phyloP scores from a whole-genome alignment of 495 filamentous ascomycete species.

The Penicillium bialowiezense region DNA sequence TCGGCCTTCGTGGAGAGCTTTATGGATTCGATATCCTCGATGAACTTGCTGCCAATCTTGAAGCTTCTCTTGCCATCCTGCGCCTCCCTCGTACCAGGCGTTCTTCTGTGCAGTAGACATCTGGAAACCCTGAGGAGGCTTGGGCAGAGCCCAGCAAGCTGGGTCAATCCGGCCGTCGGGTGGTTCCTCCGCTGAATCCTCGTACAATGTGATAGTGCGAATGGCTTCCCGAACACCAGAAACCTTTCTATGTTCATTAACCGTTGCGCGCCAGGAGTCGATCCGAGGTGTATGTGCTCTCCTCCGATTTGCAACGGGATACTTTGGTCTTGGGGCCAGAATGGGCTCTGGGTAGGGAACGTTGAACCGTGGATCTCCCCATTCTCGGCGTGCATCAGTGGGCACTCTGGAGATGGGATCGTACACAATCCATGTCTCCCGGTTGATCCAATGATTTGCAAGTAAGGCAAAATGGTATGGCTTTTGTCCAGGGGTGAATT shows the following conservation, averaged over 20 bases:
- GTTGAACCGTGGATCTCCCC: constrained; percentile 40
- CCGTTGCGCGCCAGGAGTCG: constrained; percentile 38
- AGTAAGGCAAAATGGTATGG: constrained; percentile 43
- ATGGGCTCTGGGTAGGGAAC: constrained; percentile 26
- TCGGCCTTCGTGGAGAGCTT: constrained; percentile 33
- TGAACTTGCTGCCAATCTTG: constrained; percentile 40
- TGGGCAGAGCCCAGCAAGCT: constrained; percentile 41
- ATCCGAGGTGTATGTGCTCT: constrained; percentile 28
- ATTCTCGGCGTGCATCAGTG: constrained; percentile 27
- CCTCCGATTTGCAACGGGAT: constrained; percentile 16
- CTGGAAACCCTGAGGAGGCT: constrained; percentile 40
- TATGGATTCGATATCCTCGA: constrained; percentile 36
- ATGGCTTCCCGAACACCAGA: constrained; percentile 27
- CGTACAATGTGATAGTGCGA: constrained; percentile 28
- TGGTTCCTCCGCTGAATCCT: constrained; percentile 39
- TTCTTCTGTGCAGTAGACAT: constrained; percentile 35
- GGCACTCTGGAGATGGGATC: constrained; percentile 39
- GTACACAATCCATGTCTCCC: constrained; percentile 39
- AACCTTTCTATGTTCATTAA: constrained; percentile 33
- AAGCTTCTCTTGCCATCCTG: constrained; percentile 43
- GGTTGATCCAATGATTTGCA: constrained; percentile 45
- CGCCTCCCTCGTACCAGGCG: constrained; percentile 41
- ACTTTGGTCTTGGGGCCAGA: constrained; percentile 24
- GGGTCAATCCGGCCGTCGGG: constrained; percentile 41
- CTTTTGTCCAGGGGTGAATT: constrained; percentile 38